Conservation (phyloP, 2,329 filamentous ascomycete species). For the Xylaria arbuscula region DNA sequence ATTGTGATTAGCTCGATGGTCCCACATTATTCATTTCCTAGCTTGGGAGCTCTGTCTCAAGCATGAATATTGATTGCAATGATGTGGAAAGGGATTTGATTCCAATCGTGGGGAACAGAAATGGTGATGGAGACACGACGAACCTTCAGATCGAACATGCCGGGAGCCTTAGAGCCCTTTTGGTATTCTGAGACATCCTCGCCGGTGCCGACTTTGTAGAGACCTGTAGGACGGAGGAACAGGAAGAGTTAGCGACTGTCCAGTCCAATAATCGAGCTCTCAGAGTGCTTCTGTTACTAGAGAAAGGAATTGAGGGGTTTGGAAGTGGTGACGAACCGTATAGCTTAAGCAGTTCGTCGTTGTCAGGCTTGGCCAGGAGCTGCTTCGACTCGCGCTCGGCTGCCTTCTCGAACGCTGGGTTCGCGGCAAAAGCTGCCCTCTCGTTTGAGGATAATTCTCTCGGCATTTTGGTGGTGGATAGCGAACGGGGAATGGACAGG, state of each 20-base stretch:
- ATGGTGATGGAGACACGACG: constrained; percentile 1
- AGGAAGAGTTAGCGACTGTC: not conserved
- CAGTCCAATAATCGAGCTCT: not conserved
- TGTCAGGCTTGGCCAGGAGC: constrained; percentile 71
- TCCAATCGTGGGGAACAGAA: not conserved
- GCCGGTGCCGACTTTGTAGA: constrained; percentile 68
- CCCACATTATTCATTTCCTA: not conserved
- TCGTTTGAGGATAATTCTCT: constrained; percentile 27
- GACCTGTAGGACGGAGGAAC: constrained; percentile 53
- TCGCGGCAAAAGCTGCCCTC: constrained; percentile 28
- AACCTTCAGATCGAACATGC: constrained; percentile 78
- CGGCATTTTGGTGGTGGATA: constrained; percentile 24
- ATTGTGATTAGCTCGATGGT: constrained; percentile 13
- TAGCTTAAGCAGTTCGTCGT: constrained; percentile 72
- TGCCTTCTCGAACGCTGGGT: constrained; percentile 37
- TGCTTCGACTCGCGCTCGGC: constrained; percentile 68
- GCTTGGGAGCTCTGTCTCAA: constrained; percentile 14
- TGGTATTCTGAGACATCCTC: constrained; percentile 68
- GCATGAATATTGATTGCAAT: not conserved
- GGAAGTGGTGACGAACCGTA: constrained; percentile 60
- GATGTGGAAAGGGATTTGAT: not conserved
- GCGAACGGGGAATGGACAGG: not conserved
- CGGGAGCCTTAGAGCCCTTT: constrained; percentile 57
- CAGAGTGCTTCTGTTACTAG: not conserved
- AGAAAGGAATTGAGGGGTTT: not conserved